Conservation (phyloP, 2,329 filamentous ascomycete genomes). For the Cylindrodendrum hubeiense region DNA sequence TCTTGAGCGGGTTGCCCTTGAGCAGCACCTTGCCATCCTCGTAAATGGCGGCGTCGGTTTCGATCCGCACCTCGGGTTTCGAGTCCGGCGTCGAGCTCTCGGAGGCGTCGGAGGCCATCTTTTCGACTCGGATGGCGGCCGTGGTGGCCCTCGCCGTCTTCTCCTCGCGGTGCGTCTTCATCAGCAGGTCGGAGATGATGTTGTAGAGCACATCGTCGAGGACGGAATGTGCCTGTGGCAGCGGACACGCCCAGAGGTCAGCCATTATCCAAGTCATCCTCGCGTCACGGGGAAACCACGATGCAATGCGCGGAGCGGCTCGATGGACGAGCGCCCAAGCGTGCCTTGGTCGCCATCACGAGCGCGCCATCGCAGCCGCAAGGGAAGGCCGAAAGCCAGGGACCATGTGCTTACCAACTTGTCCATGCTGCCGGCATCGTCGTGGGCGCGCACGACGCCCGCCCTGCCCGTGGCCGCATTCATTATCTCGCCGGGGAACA, state of each 20-base stretch:
- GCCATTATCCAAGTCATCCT: constrained; percentile 18
- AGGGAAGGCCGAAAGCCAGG: constrained; percentile 28
- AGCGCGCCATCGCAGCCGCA: constrained; percentile 9
- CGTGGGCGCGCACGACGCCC: constrained; percentile 67
- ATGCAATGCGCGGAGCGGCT: neutral
- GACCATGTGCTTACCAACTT: constrained; percentile 65
- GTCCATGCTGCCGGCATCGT: constrained; percentile 66
- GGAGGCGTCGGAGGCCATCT: constrained; percentile 68
- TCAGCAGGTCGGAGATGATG: constrained; percentile 79
- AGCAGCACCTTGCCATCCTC: constrained; percentile 76
- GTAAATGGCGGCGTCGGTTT: constrained; percentile 77
- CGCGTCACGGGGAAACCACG: neutral
- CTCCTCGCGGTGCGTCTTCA: constrained; percentile 82
- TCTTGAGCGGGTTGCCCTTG: constrained; percentile 79
- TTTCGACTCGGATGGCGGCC: constrained; percentile 74
- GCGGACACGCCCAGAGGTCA: constrained; percentile 30
- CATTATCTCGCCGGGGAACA: constrained; percentile 48
- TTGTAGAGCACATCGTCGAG: constrained; percentile 83
- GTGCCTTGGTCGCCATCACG: constrained; percentile 11
- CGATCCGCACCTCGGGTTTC: constrained; percentile 67
- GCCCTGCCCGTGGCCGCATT: constrained; percentile 65
- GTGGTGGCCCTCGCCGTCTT: constrained; percentile 78
- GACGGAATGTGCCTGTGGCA: constrained; percentile 69
- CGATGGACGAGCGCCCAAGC: neutral
- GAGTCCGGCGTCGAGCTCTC: constrained; percentile 66